Percentiles rank a stretch among this genome's conserved stretches.
Evolutionary conservation across 2,329 filamentous ascomycete genomes (phyloP).

Genomic region (Whalleya microplaca): DNA sequence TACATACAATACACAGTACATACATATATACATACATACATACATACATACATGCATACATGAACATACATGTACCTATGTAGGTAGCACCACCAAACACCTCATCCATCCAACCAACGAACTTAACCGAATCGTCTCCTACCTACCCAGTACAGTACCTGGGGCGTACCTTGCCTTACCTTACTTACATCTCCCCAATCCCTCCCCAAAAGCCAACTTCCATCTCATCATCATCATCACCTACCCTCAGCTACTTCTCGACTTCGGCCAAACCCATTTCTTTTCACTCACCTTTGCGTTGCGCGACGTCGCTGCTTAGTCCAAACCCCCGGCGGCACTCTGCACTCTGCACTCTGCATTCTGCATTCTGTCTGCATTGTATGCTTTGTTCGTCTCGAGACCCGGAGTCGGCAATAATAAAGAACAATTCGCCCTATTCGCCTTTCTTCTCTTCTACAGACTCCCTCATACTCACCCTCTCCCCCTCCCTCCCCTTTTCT

Average conservation of each 20-base stretch:
- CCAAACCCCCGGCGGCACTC: conserved; percentile 8
- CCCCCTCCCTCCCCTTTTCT: conserved; percentile 3
- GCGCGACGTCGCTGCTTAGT: conserved; percentile 18
- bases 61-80: too few species aligned
- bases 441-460: conserved; percentile 3
- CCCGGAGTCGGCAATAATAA: conserved; percentile 14
- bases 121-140: background rate
- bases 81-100: background rate
- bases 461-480: too few species aligned
- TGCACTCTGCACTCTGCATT: conserved; percentile 4
- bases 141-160: too few species aligned
- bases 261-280: conserved; percentile 1
- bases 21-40: too few species aligned
- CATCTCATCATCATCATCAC: conserved; percentile 9
- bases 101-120: background rate
- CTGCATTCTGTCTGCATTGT: too few species aligned
- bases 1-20: too few species aligned
- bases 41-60: too few species aligned
- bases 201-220: conserved; percentile 9
- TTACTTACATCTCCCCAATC: conserved; percentile 5
- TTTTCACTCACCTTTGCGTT: conserved; percentile 10
- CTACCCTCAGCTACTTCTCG: conserved; percentile 2
- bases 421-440: conserved; percentile 10
- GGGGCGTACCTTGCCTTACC: background rate
- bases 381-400: conserved; percentile 16